Base-by-base conservation (phyloP, 306 rosid genomes). In the Acmispon strigosus region DNA sequence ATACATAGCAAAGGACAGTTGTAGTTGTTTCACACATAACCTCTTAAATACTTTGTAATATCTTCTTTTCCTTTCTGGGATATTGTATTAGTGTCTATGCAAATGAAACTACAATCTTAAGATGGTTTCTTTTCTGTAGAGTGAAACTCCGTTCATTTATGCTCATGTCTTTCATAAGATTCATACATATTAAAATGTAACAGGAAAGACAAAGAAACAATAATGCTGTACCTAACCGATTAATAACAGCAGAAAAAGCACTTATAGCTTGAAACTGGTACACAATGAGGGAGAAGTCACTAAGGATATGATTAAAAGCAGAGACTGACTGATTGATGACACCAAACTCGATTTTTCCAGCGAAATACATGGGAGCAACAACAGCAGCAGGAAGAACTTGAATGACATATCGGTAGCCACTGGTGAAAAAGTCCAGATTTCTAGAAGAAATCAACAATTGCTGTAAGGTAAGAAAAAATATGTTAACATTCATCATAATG, bases 301-400 rank as follows among this genome's bases (percentile, higher is more conserved):
- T 87, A 62, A 94, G 96, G 74, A 94, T 89, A 71, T 94, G 99
- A 82, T 83, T 94, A 72, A 94, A 94, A 79, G 99, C 97, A 71
- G 97, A 94, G 63, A 89, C 95, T 15, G 99, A 94, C 75, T 94
- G 99, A 78, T 91, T 91, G 72, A 94, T 91, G 63, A 94, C 96
- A 71, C 99, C 99, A 81, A 94, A 89, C 86, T 94, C 99, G 62
- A 94, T 94, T 84, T 94, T 89, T 17, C 99, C 99, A 0, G 99
- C 76, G 76, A 94, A 94, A 81, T 70, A 94, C 99, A 94, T 87
- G 18, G 99, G 99, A 36, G 99, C 99, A 82, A 94, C 96, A 69
- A 94, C 96, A 62, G 99, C 99, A 34, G 86, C 97, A 10, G 99
- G 99, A 77, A 94, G 99, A 86, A 94, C 80, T 75, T 91, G 99